Evolutionary conservation across 164 flowering plant genomes (phyloP).

Genomic region (Nymphaea thermarum): DNA sequence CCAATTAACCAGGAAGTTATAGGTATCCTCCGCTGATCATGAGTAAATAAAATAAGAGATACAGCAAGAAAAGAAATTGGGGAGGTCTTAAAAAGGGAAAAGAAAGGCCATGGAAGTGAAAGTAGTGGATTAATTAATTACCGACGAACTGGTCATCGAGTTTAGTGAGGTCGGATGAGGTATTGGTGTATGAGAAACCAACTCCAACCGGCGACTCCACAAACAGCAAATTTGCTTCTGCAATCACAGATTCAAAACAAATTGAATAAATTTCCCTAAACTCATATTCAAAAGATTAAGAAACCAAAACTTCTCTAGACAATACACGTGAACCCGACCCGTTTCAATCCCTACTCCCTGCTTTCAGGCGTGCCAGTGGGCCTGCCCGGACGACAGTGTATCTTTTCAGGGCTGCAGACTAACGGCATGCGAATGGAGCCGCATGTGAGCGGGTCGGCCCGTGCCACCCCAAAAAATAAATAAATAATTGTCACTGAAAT

Average conservation of each 20-base stretch:
- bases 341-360: too few species aligned
- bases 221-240: constrained; percentile 70
- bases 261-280: too few species aligned
- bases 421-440: too few species aligned
- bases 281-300: too few species aligned
- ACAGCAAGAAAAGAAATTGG: background rate
- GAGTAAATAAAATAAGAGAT: constrained; percentile 1
- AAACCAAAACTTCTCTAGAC: too few species aligned
- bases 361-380: too few species aligned
- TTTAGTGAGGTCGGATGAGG: constrained; percentile 38
- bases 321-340: too few species aligned
- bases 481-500: too few species aligned
- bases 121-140: constrained; percentile 9
- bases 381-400: too few species aligned
- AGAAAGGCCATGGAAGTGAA: background rate
- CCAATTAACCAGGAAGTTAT: constrained; percentile 60
- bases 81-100: background rate
- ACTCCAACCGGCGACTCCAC: constrained; percentile 77
- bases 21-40: constrained; percentile 45
- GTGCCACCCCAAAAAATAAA: too few species aligned
- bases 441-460: too few species aligned
- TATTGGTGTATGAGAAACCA: constrained; percentile 75
- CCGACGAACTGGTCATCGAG: constrained; percentile 46
- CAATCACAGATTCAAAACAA: constrained; percentile 2
- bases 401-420: too few species aligned